Conservation (phyloP, 805 yeast species). For the Kluyveromyces nonfermentans region DNA sequence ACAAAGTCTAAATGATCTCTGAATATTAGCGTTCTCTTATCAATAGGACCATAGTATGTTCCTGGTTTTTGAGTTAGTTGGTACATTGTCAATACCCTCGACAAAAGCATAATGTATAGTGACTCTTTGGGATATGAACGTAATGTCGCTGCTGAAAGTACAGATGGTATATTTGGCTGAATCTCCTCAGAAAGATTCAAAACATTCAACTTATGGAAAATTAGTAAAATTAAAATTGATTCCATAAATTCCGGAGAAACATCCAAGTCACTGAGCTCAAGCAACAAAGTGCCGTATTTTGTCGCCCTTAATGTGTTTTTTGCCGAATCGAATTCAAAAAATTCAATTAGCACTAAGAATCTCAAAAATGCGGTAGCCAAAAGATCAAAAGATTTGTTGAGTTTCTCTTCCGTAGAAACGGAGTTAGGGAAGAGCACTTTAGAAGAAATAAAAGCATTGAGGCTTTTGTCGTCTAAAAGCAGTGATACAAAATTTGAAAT, state of each 20-base stretch:
- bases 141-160: constrained; percentile 31
- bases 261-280: constrained; percentile 25
- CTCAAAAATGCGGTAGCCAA: constrained; percentile 49
- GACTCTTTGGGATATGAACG: constrained; percentile 34
- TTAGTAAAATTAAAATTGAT: constrained; percentile 38
- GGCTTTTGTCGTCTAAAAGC: constrained; percentile 21
- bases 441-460: constrained; percentile 27
- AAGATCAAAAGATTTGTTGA: constrained; percentile 42
- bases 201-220: constrained; percentile 38
- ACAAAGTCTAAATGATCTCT: constrained; percentile 54
- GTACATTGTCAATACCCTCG: constrained; percentile 41
- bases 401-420: constrained; percentile 22
- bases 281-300: constrained; percentile 43
- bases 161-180: constrained; percentile 23
- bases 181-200: constrained; percentile 30
- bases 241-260: constrained; percentile 28
- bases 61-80: constrained; percentile 41
- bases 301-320: constrained; percentile 33
- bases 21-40: constrained; percentile 54
- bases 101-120: constrained; percentile 32
- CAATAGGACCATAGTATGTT: constrained; percentile 61
- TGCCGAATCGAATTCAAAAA: constrained; percentile 33
- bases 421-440: constrained; percentile 25
- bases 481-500: constrained; percentile 20
- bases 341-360: constrained; percentile 41